phyloP scores from a whole-genome alignment of 1,139 yeast species.

The Candida neerlandica region DNA sequence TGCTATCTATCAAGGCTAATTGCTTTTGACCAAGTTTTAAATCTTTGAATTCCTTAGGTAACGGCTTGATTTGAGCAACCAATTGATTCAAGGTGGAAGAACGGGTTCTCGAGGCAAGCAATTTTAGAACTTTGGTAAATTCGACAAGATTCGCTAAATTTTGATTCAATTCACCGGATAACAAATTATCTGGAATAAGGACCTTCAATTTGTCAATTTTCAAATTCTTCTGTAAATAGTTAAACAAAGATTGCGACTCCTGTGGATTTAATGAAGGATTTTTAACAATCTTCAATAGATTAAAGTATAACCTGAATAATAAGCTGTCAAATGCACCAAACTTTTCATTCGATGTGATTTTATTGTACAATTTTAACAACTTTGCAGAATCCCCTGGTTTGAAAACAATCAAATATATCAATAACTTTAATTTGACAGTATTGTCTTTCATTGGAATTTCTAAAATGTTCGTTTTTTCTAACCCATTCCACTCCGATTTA shows the following conservation, averaged over 20 bases:
- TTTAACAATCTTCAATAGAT: slow-evolving; percentile 29
- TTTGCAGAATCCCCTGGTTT: slow-evolving; percentile 19
- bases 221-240: slow-evolving; percentile 35
- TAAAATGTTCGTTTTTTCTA: slow-evolving; percentile 18
- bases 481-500: slow-evolving; percentile 51
- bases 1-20: slow-evolving; percentile 17
- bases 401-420: slow-evolving; percentile 29
- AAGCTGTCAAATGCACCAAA: slow-evolving; percentile 24
- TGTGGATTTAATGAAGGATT: slow-evolving; percentile 20
- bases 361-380: slow-evolving; percentile 30
- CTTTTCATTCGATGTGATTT: slow-evolving; percentile 22
- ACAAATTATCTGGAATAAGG: slow-evolving; percentile 14
- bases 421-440: slow-evolving; percentile 21
- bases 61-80: slow-evolving; percentile 11
- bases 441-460: slow-evolving; percentile 15
- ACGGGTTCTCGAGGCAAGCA: slow-evolving; percentile 11
- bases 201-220: slow-evolving; percentile 28
- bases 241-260: slow-evolving; percentile 30
- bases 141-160: slow-evolving; percentile 28
- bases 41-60: slow-evolving; percentile 18
- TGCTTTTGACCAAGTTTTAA: slow-evolving; percentile 19
- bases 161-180: slow-evolving; percentile 27
- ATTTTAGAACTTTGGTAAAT: slow-evolving; percentile 25
- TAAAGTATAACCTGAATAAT: slow-evolving; percentile 27
- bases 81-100: slow-evolving; percentile 11